Conservation (phyloP, 169 alveolate genomes). For the Plasmodium reichenowi region DNA sequence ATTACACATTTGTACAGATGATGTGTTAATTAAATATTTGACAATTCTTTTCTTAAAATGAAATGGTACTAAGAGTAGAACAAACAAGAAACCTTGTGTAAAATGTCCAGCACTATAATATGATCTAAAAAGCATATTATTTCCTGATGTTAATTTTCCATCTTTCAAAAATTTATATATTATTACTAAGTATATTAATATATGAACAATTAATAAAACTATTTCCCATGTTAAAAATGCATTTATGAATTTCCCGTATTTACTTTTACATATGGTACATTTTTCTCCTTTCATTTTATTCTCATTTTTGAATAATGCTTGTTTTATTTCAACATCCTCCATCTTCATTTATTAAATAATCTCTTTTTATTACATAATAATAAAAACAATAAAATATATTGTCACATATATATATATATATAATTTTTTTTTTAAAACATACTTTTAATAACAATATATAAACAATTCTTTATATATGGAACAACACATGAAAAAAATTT, state of each 20-base stretch:
- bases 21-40: conserved; percentile 5
- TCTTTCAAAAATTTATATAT: conserved; percentile 32
- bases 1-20: neutral
- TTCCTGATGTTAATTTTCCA: neutral
- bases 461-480: too few species aligned
- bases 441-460: too few species aligned
- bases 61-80: conserved; percentile 44
- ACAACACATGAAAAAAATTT: too few species aligned
- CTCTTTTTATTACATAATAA: neutral
- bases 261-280: conserved; percentile 19
- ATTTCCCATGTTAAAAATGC: conserved; percentile 42
- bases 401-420: neutral
- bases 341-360: neutral
- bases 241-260: conserved; percentile 14
- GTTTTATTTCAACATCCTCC: conserved; percentile 30
- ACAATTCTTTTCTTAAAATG: conserved; percentile 22
- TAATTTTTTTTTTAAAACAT: neutral
- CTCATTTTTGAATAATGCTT: conserved; percentile 14
- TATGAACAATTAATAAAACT: conserved; percentile 18
- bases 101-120: conserved; percentile 42
- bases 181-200: conserved; percentile 25
- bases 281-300: neutral
- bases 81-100: conserved; percentile 36
- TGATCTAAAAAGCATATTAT: conserved; percentile 27
- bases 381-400: too few species aligned